These are phyloP conservation scores for Zygoascus sp. DNA, from an alignment of 1,139 yeast species.

Conservation along the genomic window DNA sequence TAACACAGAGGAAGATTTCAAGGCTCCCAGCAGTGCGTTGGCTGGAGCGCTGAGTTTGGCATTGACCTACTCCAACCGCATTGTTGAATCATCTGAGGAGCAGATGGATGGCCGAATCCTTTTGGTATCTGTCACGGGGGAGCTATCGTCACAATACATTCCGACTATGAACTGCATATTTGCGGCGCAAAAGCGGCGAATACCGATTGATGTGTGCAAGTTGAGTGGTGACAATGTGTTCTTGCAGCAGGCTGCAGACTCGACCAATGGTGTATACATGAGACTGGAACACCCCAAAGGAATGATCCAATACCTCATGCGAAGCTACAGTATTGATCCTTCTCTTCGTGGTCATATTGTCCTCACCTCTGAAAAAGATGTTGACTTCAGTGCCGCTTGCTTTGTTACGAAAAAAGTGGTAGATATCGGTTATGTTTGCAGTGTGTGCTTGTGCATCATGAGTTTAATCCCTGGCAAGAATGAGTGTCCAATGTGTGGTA, in stretches of 20 bases:
- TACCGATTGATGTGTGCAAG: constrained; percentile 87
- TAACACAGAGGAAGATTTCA: constrained; percentile 22
- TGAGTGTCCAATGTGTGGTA: constrained; percentile 63
- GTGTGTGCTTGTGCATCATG: constrained; percentile 79
- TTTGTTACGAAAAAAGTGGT: constrained; percentile 83
- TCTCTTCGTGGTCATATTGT: constrained; percentile 67
- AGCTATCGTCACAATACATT: constrained; percentile 76
- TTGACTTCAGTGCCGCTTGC: constrained; percentile 93
- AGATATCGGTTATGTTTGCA: constrained; percentile 91
- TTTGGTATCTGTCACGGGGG: constrained; percentile 71
- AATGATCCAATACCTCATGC: constrained; percentile 60
- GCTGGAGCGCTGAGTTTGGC: constrained; percentile 80
- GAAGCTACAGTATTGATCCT: constrained; percentile 79
- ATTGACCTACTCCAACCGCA: constrained; percentile 71
- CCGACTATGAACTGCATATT: constrained; percentile 95
- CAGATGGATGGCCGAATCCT: constrained; percentile 64
- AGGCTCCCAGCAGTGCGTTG: constrained; percentile 45
- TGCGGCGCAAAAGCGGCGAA: constrained; percentile 83
- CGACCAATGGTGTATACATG: constrained; percentile 86
- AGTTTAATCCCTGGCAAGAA: constrained; percentile 46
- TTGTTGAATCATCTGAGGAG: constrained; percentile 30
- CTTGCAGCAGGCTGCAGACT: constrained; percentile 93
- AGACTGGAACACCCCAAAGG: constrained; percentile 71
- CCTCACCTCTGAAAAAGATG: constrained; percentile 78
- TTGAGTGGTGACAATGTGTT: constrained; percentile 75